Conservation (phyloP, 2,329 filamentous ascomycete genomes). For the Grosmannia huntii region DNA sequence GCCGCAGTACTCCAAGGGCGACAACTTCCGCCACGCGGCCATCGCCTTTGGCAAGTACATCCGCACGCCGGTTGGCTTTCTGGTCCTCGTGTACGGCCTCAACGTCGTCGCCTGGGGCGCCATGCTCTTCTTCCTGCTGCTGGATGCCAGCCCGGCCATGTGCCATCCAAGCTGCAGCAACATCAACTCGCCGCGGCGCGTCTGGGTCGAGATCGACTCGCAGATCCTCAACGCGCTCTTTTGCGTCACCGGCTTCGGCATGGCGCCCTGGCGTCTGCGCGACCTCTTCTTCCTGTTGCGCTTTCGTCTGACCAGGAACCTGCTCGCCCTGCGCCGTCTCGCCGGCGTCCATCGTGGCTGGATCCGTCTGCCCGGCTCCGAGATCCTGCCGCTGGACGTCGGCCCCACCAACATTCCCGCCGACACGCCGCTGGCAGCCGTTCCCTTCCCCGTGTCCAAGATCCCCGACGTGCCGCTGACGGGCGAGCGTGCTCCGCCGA, state of each 20-base stretch:
- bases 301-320: conserved; percentile 39
- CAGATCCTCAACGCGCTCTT: conserved; percentile 78
- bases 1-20: conserved; percentile 45
- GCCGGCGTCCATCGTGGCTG: conserved; percentile 64
- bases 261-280: conserved; percentile 73
- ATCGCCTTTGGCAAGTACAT: conserved; percentile 60
- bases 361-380: conserved; percentile 60
- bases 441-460: conserved; percentile 52
- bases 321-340: conserved; percentile 49
- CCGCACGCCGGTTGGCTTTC: conserved; percentile 61
- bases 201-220: conserved; percentile 76
- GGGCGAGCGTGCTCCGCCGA: conserved; percentile 54
- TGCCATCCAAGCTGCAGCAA: conserved; percentile 57
- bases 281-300: conserved; percentile 62
- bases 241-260: conserved; percentile 74
- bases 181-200: conserved; percentile 61
- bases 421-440: conserved; percentile 26
- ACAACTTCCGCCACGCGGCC: conserved; percentile 44
- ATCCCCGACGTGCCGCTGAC: conserved; percentile 59
- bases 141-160: conserved; percentile 62
- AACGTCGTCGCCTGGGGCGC: conserved; percentile 83
- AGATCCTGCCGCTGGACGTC: conserved; percentile 38
- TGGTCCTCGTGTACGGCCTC: conserved; percentile 65
- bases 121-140: conserved; percentile 78
- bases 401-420: conserved; percentile 38